These are phyloP conservation scores for Pseudogymnoascus sp. DNA, from an alignment of 2,329 filamentous ascomycete species.

Conservation along the genomic window DNA sequence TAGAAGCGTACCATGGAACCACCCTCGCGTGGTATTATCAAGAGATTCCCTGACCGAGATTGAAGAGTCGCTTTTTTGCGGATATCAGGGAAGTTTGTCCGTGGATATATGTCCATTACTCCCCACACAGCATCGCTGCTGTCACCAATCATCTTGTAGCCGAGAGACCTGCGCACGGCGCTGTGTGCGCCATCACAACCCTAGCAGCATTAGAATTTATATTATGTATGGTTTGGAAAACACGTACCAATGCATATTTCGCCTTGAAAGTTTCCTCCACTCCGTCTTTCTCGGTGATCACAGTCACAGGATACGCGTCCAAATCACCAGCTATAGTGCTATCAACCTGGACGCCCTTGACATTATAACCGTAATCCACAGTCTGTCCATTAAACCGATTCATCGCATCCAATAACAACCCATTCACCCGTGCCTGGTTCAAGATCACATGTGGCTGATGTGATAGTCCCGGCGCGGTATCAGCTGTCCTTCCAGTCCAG, in stretches of 20 bases:
- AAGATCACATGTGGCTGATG: constrained; percentile 50
- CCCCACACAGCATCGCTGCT: constrained; percentile 50
- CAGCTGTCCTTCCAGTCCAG: background rate
- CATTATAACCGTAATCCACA: constrained; percentile 45
- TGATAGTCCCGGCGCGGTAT: background rate
- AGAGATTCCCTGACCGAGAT: constrained; percentile 46
- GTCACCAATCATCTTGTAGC: constrained; percentile 53
- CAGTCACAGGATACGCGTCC: constrained; percentile 20
- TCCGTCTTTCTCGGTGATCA: constrained; percentile 37
- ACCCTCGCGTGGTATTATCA: constrained; percentile 56
- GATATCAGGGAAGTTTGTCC: constrained; percentile 55
- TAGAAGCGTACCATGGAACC: constrained; percentile 53
- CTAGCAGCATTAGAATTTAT: background rate
- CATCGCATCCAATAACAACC: constrained; percentile 46
- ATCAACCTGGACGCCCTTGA: constrained; percentile 38
- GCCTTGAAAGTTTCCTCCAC: constrained; percentile 35
- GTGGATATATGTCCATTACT: constrained; percentile 45
- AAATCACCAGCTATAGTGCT: constrained; percentile 16
- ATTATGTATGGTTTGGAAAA: constrained; percentile 21
- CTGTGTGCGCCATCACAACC: constrained; percentile 43
- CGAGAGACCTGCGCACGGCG: constrained; percentile 40
- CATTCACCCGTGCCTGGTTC: constrained; percentile 49
- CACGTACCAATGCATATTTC: constrained; percentile 45
- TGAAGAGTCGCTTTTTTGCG: constrained; percentile 49
- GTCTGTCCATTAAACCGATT: constrained; percentile 30